phyloP scores from a whole-genome alignment of 495 filamentous ascomycete species.

The Lindgomyces ingoldianus region DNA sequence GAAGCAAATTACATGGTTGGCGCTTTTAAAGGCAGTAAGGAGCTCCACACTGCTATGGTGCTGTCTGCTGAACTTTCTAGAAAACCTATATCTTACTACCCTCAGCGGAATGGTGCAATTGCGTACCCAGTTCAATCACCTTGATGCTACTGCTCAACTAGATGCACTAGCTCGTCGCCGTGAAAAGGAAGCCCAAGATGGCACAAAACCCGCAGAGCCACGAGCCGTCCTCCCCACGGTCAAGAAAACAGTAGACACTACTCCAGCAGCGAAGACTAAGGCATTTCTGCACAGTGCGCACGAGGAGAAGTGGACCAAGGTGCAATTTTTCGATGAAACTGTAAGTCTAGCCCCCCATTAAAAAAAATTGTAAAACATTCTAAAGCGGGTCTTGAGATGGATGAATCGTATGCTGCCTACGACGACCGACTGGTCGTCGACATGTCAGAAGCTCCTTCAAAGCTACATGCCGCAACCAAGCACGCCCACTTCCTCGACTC shows the following conservation, averaged over 20 bases:
- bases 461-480: slow-evolving; percentile 56
- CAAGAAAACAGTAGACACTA: slow-evolving; percentile 62
- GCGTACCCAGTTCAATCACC: slow-evolving; percentile 71
- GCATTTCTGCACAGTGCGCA: slow-evolving; percentile 11
- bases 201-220: slow-evolving; percentile 54
- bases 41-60: neutral
- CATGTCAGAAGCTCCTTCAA: slow-evolving; percentile 51
- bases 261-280: slow-evolving; percentile 15
- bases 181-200: slow-evolving; percentile 48
- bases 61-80: slow-evolving; percentile 43
- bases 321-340: slow-evolving; percentile 70
- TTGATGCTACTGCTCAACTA: slow-evolving; percentile 66
- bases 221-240: slow-evolving; percentile 61
- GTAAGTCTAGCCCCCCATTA: slow-evolving; percentile 43
- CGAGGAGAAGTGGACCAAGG: slow-evolving; percentile 62
- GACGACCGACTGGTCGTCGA: slow-evolving; percentile 62
- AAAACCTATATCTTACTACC: slow-evolving; percentile 67
- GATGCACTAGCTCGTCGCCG: slow-evolving; percentile 39
- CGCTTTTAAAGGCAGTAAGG: slow-evolving; percentile 64
- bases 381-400: slow-evolving; percentile 48
- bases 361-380: neutral
- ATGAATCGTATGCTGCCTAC: slow-evolving; percentile 63
- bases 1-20: slow-evolving; percentile 73
- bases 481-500: slow-evolving; percentile 63
- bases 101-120: slow-evolving; percentile 70